These are phyloP conservation scores for Skeletonema grethae DNA, from an alignment of 108 stramenopile genomes.

Conservation along the genomic window DNA sequence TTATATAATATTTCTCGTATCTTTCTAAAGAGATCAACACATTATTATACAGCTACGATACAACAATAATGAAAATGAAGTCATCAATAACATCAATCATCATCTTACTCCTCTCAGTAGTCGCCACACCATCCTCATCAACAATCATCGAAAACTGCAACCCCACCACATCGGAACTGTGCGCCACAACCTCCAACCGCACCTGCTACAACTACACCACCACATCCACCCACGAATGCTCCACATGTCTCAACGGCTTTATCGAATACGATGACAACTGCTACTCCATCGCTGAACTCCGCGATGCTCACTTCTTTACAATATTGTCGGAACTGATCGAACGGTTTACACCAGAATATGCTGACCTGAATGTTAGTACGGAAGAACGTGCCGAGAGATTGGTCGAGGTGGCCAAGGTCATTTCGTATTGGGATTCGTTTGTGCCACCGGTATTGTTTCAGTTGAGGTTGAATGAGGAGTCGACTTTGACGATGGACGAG, in stretches of 20 bases:
- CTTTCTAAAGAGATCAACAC: too few species aligned
- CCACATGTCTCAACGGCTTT: slow-evolving; percentile 16
- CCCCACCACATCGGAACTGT: not conserved
- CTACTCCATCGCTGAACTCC: slow-evolving; percentile 10
- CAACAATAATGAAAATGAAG: too few species aligned
- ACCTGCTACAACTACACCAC: slow-evolving; percentile 4
- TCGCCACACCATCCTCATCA: not conserved
- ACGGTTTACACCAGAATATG: slow-evolving; percentile 16
- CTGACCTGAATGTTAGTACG: not conserved
- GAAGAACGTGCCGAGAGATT: slow-evolving; percentile 26
- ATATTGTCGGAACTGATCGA: slow-evolving; percentile 11
- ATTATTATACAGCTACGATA: too few species aligned
- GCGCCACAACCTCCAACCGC: not conserved
- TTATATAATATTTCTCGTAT: too few species aligned
- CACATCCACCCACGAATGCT: slow-evolving; percentile 17
- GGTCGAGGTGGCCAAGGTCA: slow-evolving; percentile 10
- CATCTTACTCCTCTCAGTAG: not conserved
- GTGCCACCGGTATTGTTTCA: slow-evolving; percentile 19
- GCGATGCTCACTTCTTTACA: not conserved
- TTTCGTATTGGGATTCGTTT: slow-evolving; percentile 21
- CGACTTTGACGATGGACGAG: slow-evolving; percentile 38
- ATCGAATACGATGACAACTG: slow-evolving; percentile 19
- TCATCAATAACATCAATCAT: not conserved
- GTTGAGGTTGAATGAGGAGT: slow-evolving; percentile 37
- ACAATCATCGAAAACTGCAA: not conserved